A percentile compares a stretch with the other conserved stretches of the same genome.
phyloP scores from a whole-genome alignment of 148 eudicot species.

The Cornus controversa region DNA sequence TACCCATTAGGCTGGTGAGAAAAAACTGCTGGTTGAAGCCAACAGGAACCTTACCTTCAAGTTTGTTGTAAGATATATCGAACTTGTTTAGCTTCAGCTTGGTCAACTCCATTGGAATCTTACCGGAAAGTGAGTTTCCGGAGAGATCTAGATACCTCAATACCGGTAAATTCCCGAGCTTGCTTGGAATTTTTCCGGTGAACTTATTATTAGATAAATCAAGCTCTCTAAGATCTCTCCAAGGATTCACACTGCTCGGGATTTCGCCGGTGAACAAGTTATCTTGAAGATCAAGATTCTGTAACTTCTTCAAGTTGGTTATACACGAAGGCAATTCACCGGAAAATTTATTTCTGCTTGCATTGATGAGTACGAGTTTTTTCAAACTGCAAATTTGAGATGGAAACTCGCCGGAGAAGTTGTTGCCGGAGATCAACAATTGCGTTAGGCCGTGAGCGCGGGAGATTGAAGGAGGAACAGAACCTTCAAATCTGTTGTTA shows the following conservation, averaged over 20 bases:
- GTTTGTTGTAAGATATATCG: conserved; percentile 57
- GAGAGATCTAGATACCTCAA: conserved; percentile 54
- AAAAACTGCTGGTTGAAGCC: conserved; percentile 34
- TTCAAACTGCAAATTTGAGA: conserved; percentile 40
- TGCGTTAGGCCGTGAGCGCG: conserved; percentile 17
- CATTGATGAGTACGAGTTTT: conserved; percentile 25
- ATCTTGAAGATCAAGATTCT: conserved; percentile 39
- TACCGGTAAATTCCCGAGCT: conserved; percentile 52
- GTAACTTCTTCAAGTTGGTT: conserved; percentile 35
- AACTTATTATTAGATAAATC: conserved; percentile 52
- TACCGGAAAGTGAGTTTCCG: conserved; percentile 53
- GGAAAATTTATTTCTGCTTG: conserved; percentile 42
- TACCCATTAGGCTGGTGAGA: conserved; percentile 45
- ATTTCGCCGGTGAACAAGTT: conserved; percentile 53
- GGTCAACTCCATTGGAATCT: conserved; percentile 49
- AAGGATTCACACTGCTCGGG: conserved; percentile 35
- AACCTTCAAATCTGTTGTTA: conserved; percentile 45
- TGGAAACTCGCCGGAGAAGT: conserved; percentile 46
- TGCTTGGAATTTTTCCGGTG: conserved; percentile 50
- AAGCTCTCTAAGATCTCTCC: conserved; percentile 50
- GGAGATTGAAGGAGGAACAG: conserved; percentile 38
- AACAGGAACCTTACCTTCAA: conserved; percentile 56
- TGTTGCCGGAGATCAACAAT: conserved; percentile 45
- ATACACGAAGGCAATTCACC: conserved; percentile 54
- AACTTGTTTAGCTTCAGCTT: conserved; percentile 53